Base-by-base conservation (phyloP, 2,329 filamentous ascomycete genomes). In the Fusarium domesticum region DNA sequence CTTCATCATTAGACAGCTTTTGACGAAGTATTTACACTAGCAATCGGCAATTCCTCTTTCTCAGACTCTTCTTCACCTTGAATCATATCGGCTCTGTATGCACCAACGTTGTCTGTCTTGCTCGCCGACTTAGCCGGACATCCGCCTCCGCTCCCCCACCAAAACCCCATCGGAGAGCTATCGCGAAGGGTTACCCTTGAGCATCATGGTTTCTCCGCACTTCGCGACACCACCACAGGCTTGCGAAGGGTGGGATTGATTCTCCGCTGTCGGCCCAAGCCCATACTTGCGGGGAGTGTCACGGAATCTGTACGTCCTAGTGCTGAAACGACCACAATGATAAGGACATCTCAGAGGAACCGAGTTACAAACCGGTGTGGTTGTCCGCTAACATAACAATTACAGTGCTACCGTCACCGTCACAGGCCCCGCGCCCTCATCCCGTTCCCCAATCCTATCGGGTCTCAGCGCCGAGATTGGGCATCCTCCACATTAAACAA, bases 141-240 rank as follows among this genome's bases (percentile, higher is more conserved):
- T 54, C 51, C 51, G 46, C 51, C 51, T 43, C 51, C 51, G 51
- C 42, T 28, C 18, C 43, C 40, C 41, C 36, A 18, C 40, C 18
- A 31, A 35, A 15, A 11, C 32, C n/a, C 19, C 28, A 31, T 42
- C 17, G 23, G 23, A 28, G 8, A 23, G 35, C 37, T 38, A 25
- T 37, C 40, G 28, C 32, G 10, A 35, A 8, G 14, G 28, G n/a
- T n/a, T n/a, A n/a, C 12, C 18, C 25, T 38, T 15, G 12, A 17
- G 5, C 25, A 6, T 39, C 10, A 10, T 18, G 17, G 20, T 25
- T 43, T 42, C 45, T 31, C 39, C 45, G 42, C 46, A 18, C 17
- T 40, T 14, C 35, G 18, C 11, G 8, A 19, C 28, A 37, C 37
- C 20, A 19, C 30, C 15, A 17, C 12, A 12, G 8, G 14, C 25